These are phyloP conservation scores for Penicillium sp. DNA, from an alignment of 2,329 filamentous ascomycete species.

Conservation along the genomic window DNA sequence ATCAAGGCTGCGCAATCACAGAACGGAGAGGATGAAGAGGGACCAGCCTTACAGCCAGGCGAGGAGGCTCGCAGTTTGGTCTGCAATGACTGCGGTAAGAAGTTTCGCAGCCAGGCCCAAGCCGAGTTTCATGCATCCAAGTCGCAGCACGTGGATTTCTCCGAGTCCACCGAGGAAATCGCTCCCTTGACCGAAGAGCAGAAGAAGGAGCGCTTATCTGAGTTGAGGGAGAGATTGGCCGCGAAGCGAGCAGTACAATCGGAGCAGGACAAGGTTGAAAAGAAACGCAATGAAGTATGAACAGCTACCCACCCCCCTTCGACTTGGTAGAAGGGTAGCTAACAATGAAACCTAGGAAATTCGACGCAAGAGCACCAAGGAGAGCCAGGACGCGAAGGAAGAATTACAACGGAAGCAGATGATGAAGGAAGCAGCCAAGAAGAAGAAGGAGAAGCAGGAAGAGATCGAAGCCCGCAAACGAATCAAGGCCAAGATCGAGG, in stretches of 20 bases:
- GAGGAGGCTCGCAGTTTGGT: constrained; percentile 72
- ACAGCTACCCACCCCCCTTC: too few relatives aligned
- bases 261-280: constrained; percentile 69
- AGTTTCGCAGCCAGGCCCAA: constrained; percentile 71
- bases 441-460: constrained; percentile 79
- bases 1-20: constrained; percentile 56
- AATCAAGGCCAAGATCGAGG: constrained; percentile 89
- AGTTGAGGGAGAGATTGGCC: constrained; percentile 65
- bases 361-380: constrained; percentile 80
- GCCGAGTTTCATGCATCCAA: constrained; percentile 89
- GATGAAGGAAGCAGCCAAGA: constrained; percentile 81
- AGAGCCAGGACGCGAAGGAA: constrained; percentile 83
- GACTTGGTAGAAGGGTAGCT: background rate
- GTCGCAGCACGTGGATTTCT: constrained; percentile 85
- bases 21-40: constrained; percentile 50
- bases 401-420: constrained; percentile 81
- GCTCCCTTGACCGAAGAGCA: constrained; percentile 86
- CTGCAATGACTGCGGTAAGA: constrained; percentile 93
- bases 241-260: constrained; percentile 65
- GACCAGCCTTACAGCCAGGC: constrained; percentile 62
- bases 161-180: constrained; percentile 88
- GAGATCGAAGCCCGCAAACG: constrained; percentile 81
- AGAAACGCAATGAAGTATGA: constrained; percentile 74
- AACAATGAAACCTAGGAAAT: constrained; percentile 47
- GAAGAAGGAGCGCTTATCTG: constrained; percentile 71